Base-by-base conservation (phyloP, 768 basidiomycete species). In the Botryobasidium botryosum region DNA sequence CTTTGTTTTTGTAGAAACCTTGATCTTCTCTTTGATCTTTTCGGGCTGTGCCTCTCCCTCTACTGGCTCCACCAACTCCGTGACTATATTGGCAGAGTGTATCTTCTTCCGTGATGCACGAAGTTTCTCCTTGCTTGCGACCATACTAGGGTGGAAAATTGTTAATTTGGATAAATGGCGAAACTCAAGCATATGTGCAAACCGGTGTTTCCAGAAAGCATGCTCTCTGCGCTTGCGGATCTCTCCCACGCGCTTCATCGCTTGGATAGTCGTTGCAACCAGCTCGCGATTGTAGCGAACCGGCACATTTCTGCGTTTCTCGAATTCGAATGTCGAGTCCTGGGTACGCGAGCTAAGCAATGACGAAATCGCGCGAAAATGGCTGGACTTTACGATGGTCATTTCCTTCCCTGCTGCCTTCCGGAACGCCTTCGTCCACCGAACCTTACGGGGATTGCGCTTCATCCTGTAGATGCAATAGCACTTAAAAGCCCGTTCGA, bases 391-490 rank as follows among this genome's bases (percentile, higher is more conserved):
- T 57, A 91, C 91, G 56, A 99, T 82, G 4, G 85, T 91, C 94
- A 99, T 99, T 67, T 99, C 94, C 66, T 97, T 99, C 43, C 94
- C 94, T 41, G 91, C 85, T 17, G 94, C 90, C 63, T 88, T 92
- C 52, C 94, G 75, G 72, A 99, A 99, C 18, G 94, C 94, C 63
- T 99, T 99, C 36, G 94, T 99, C 94, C 94, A 99, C 54, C 86
- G 71, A 29, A 99, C 91, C 64, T 99, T 99, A 49, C 94, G 79
- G 36, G 94, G 94, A 65, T 97, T 99, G 31, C 94, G 82, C 68
- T 97, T 97, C 94, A 97, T 96, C 64, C 88, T 91, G 53, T 4
- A 21, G 35, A 44, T 17, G 43, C 13, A 28, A 23, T 5, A 25
- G n/a, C n/a, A n/a, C n/a, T n/a, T n/a, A n/a, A n/a, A n/a, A n/a